Percentiles rank a stretch among this genome's conserved stretches.
Conservation (phyloP, 371 early-diverging fungal species). For the Lichtheimia ramosa region DNA sequence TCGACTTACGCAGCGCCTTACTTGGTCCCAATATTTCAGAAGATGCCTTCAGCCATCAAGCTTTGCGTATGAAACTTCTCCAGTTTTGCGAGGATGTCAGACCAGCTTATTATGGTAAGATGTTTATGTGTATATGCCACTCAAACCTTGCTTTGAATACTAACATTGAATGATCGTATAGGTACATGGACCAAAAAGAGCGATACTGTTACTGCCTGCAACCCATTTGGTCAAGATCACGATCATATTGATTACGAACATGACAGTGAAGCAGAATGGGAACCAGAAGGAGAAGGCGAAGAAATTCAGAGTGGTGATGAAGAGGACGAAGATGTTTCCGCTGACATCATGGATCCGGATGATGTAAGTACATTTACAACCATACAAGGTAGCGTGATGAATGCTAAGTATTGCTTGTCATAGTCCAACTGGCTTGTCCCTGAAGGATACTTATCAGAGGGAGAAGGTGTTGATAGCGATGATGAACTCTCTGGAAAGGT, state of each 20-base stretch:
- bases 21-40: slow-evolving; percentile 12
- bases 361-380: slow-evolving; percentile 22
- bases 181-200: slow-evolving; percentile 79
- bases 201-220: slow-evolving; percentile 52
- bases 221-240: slow-evolving; percentile 67
- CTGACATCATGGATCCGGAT: slow-evolving; percentile 46
- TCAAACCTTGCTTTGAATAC: neutral
- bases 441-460: slow-evolving; percentile 81
- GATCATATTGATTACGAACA: slow-evolving; percentile 75
- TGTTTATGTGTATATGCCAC: neutral
- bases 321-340: slow-evolving; percentile 53
- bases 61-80: slow-evolving; percentile 64
- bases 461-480: slow-evolving; percentile 66
- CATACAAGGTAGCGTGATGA: neutral
- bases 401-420: slow-evolving; percentile 5
- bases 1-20: slow-evolving; percentile 18
- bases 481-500: slow-evolving; percentile 24
- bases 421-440: slow-evolving; percentile 73
- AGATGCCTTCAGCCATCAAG: slow-evolving; percentile 8
- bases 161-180: slow-evolving; percentile 11
- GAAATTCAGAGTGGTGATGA: slow-evolving; percentile 82
- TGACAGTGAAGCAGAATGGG: slow-evolving; percentile 92
- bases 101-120: slow-evolving; percentile 77
- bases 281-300: slow-evolving; percentile 88
- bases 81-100: slow-evolving; percentile 74